Percentiles rank a stretch among this genome's conserved stretches.
phyloP scores from a whole-genome alignment of 2,329 filamentous ascomycete species.

The Xylariaceae sp. region DNA sequence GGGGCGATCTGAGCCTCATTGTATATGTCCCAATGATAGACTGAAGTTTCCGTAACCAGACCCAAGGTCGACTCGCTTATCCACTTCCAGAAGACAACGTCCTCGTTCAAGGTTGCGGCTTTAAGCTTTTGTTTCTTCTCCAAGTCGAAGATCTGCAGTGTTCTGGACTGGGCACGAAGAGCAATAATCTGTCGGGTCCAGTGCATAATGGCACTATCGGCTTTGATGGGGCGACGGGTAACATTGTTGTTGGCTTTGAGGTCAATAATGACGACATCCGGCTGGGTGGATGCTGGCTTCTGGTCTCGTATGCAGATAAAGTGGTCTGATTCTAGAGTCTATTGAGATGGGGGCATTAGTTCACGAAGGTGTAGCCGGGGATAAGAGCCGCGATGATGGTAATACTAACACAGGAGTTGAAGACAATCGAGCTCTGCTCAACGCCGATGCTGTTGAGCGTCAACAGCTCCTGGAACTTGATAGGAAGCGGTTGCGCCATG shows the following conservation, averaged over 20 bases:
- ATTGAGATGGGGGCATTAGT: slow-evolving; percentile 19
- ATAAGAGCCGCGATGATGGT: background rate
- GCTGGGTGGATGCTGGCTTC: slow-evolving; percentile 73
- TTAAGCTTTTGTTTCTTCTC: slow-evolving; percentile 92
- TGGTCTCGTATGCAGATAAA: slow-evolving; percentile 97
- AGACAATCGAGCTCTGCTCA: slow-evolving; percentile 59
- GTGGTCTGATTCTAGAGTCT: slow-evolving; percentile 97
- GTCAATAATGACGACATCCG: slow-evolving; percentile 95
- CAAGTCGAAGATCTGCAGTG: slow-evolving; percentile 96
- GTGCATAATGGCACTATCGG: slow-evolving; percentile 99
- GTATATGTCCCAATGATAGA: slow-evolving; percentile 98
- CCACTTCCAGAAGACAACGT: slow-evolving; percentile 99
- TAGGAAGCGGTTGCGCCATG: slow-evolving; percentile 66
- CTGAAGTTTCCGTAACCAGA: slow-evolving; percentile 81
- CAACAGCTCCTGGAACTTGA: slow-evolving; percentile 89
- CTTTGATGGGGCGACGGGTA: slow-evolving; percentile 91
- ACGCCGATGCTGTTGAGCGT: slow-evolving; percentile 52
- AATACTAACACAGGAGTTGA: slow-evolving; percentile 69
- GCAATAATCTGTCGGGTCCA: slow-evolving; percentile 95
- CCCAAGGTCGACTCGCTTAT: slow-evolving; percentile 84
- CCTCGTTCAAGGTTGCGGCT: slow-evolving; percentile 92
- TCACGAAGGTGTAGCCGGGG: slow-evolving; percentile 6
- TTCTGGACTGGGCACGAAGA: slow-evolving; percentile 87
- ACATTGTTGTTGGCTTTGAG: slow-evolving; percentile 97
- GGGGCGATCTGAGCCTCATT: slow-evolving; percentile 73